Base-by-base conservation (phyloP, 2,329 filamentous ascomycete species). In the Knoxdaviesia capensis region DNA sequence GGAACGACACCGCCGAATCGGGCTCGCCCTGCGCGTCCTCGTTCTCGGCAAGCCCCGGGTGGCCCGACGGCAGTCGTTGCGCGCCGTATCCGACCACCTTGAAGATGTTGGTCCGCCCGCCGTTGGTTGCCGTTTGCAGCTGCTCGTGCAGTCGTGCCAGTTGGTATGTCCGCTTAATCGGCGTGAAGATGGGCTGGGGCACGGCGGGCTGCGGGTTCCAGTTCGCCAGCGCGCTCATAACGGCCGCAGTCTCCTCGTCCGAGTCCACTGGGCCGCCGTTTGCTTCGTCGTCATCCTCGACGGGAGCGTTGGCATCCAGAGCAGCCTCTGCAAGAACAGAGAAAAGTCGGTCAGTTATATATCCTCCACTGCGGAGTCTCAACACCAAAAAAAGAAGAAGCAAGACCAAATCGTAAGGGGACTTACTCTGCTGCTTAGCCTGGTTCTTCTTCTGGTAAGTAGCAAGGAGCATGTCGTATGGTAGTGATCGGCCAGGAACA, bases 361-460 rank as follows among this genome's bases (percentile, higher is more conserved):
- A 10, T 28, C 11, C 38, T 29, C 40, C 39, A 6, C 37, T 52
- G 50, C 49, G 38, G 32, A 20, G 20, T 20, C 20, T 20, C 20
- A 20, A 20, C 20, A 20, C 20, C 20, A 20, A 20, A 20, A 20
- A 20, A 2, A 20, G 20, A 20, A 39, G 10, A 46, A 46, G 36
- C 32, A 8, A 11, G 9, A 34, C 36, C 20, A 31, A 28, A 36
- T 9, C 33, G n/a, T 36, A 7, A 6, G 10, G 42, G 35, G 37
- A 70, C 79, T 62, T 68, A 87, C 84, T 93, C 59, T 96, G 90
- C 63, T 94, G 84, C 54, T 94, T 93, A 28, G 90, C 90, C 59
- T 96, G 90, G 53, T 98, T 98, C 68, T 94, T 96, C 69, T 96
- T 94, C 58, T 90, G 83, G 53, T 90, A 90, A 6, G 80, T 79